These are phyloP conservation scores for Fusarium aywerte DNA, from an alignment of 2,329 filamentous ascomycete genomes.

Conservation along the genomic window DNA sequence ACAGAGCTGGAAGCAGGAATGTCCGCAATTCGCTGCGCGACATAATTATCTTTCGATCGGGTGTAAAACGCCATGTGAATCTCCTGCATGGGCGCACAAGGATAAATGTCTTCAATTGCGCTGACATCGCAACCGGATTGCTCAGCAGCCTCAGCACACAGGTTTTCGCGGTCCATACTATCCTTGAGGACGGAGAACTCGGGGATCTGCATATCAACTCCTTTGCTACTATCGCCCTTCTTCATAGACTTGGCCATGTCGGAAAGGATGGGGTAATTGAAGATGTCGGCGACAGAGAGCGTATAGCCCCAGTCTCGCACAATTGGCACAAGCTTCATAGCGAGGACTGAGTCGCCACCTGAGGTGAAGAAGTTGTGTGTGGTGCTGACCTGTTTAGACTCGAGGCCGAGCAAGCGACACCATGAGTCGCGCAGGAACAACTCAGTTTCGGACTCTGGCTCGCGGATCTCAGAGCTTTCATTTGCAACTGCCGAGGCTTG, in stretches of 20 bases:
- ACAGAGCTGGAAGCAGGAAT: constrained; percentile 51
- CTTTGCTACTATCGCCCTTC: constrained; percentile 40
- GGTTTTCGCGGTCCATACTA: constrained; percentile 47
- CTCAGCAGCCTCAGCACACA: constrained; percentile 48
- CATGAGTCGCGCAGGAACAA: constrained; percentile 51
- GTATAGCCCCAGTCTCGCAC: constrained; percentile 53
- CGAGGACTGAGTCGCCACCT: constrained; percentile 61
- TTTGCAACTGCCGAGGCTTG: constrained; percentile 26
- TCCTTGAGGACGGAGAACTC: constrained; percentile 55
- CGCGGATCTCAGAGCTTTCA: constrained; percentile 10
- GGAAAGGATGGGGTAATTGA: constrained; percentile 56
- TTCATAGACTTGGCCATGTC: constrained; percentile 54
- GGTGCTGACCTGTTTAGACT: constrained; percentile 49
- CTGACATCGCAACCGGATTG: constrained; percentile 47
- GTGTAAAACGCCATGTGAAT: constrained; percentile 63
- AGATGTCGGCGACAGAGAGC: constrained; percentile 58
- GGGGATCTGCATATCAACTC: constrained; percentile 40
- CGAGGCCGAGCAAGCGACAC: constrained; percentile 51
- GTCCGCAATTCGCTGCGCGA: constrained; percentile 59
- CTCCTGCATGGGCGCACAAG: constrained; percentile 64
- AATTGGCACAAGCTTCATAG: constrained; percentile 60
- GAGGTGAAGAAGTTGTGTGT: constrained; percentile 59
- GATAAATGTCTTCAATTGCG: constrained; percentile 61
- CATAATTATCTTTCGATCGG: constrained; percentile 60
- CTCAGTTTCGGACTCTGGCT: constrained; percentile 36